These are phyloP conservation scores for Pseudocercospora crystallina DNA, from an alignment of 2,329 filamentous ascomycete species.

Conservation along the genomic window DNA sequence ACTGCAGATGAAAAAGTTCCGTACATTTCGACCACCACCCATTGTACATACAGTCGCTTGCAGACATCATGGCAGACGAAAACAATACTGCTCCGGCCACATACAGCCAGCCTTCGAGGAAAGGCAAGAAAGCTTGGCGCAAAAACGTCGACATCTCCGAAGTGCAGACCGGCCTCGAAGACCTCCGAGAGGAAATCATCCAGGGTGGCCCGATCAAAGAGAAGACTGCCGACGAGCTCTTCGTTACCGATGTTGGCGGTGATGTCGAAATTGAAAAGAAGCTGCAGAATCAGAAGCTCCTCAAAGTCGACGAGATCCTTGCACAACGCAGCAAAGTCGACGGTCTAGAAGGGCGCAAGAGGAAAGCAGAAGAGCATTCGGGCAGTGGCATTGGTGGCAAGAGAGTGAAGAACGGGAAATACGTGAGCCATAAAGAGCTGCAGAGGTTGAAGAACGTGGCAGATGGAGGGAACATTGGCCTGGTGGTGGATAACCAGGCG, in stretches of 20 bases:
- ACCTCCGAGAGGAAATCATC: slow-evolving; percentile 85
- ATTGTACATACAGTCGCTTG: not conserved
- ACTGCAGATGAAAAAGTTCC: too few species aligned
- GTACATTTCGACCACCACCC: not conserved
- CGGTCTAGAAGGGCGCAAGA: slow-evolving; percentile 73
- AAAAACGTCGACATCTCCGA: slow-evolving; percentile 96
- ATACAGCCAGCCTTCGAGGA: slow-evolving; percentile 84
- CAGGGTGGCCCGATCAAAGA: slow-evolving; percentile 85
- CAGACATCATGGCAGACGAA: slow-evolving; percentile 14
- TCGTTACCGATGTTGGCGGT: slow-evolving; percentile 75
- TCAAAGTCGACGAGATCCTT: slow-evolving; percentile 92
- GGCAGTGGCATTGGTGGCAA: slow-evolving; percentile 62
- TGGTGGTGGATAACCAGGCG: slow-evolving; percentile 54
- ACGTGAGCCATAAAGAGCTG: slow-evolving; percentile 79
- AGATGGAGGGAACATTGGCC: slow-evolving; percentile 61
- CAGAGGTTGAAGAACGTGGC: slow-evolving; percentile 75
- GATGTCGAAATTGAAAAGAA: slow-evolving; percentile 65
- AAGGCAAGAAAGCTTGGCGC: slow-evolving; percentile 98
- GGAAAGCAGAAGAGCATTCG: slow-evolving; percentile 67
- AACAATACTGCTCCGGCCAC: slow-evolving; percentile 66
- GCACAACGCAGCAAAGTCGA: slow-evolving; percentile 78
- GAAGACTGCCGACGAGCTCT: slow-evolving; percentile 78
- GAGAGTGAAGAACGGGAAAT: slow-evolving; percentile 71
- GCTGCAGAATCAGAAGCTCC: slow-evolving; percentile 67
- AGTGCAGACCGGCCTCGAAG: slow-evolving; percentile 76